Evolutionary conservation across 2,329 filamentous ascomycete species (phyloP).

Genomic region (Rhytidhysteron rufulum): DNA sequence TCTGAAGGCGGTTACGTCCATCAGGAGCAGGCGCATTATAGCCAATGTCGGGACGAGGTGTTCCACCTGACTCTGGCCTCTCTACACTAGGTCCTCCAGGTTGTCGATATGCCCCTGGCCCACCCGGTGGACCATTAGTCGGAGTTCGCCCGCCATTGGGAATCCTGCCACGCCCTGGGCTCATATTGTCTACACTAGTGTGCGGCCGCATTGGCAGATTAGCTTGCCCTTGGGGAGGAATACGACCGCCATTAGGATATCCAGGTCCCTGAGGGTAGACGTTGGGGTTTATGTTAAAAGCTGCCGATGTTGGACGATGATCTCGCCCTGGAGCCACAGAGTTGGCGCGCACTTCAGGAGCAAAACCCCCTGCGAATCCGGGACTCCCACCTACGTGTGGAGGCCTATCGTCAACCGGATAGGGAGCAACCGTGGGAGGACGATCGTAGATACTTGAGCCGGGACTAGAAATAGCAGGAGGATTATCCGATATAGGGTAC

Average conservation of each 20-base stretch:
- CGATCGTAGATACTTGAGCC: conserved; percentile 29
- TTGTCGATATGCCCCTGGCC: conserved; percentile 32
- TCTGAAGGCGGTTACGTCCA: conserved; percentile 42
- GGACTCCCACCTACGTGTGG: conserved; percentile 39
- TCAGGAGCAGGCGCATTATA: conserved; percentile 43
- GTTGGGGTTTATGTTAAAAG: conserved; percentile 50
- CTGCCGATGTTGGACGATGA: conserved; percentile 46
- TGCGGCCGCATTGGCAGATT: conserved; percentile 34
- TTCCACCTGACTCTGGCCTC: conserved; percentile 26
- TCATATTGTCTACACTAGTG: conserved; percentile 34
- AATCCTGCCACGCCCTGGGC: conserved; percentile 28
- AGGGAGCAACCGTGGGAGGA: conserved; percentile 61
- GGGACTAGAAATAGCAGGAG: conserved; percentile 49
- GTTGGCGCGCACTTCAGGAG: conserved; percentile 47
- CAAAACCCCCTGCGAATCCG: conserved; percentile 37
- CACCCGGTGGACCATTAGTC: conserved; percentile 25
- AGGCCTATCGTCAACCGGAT: conserved; percentile 65
- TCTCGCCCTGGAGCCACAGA: conserved; percentile 54
- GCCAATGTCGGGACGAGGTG: conserved; percentile 39
- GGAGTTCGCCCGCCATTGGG: conserved; percentile 21
- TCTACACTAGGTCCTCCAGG: conserved; percentile 36
- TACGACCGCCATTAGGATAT: conserved; percentile 23
- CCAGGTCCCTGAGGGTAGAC: conserved; percentile 25
- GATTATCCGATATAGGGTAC: conserved; percentile 43
- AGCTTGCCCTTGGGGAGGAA: conserved; percentile 24